Percentiles rank a stretch among this genome's conserved stretches.
These are phyloP conservation scores for Puccinia novopanici DNA, from an alignment of 1,284 basidiomycete genomes.

Conservation along the genomic window DNA sequence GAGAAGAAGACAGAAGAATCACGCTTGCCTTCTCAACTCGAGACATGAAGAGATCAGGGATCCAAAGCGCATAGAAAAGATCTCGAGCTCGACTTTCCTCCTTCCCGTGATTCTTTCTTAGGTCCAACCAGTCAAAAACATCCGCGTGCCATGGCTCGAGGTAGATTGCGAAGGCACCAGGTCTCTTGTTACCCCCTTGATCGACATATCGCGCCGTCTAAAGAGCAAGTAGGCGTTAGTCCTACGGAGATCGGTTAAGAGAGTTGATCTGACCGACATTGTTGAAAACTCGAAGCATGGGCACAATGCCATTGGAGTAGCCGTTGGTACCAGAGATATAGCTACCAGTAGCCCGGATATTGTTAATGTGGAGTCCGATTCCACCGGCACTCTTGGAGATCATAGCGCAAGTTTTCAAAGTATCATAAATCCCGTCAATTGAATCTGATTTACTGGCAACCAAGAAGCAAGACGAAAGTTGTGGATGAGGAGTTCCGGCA, in stretches of 20 bases:
- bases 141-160: slow-evolving; percentile 98
- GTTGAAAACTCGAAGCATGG: slow-evolving; percentile 98
- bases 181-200: slow-evolving; percentile 99
- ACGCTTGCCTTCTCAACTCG: slow-evolving; percentile 64
- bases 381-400: slow-evolving; percentile 99
- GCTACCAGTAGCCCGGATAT: slow-evolving; percentile 89
- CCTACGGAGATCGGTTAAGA: neutral
- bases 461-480: slow-evolving; percentile 96
- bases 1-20: neutral
- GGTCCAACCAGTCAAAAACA: slow-evolving; percentile 94
- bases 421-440: slow-evolving; percentile 99
- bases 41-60: slow-evolving; percentile 81
- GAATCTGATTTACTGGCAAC: slow-evolving; percentile 98
- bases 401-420: slow-evolving; percentile 96
- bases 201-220: slow-evolving; percentile 94
- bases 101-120: slow-evolving; percentile 99
- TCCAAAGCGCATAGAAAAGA: slow-evolving; percentile 98
- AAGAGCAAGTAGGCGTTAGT: neutral
- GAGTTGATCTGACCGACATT: slow-evolving; percentile 61
- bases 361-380: slow-evolving; percentile 94
- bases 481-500: slow-evolving; percentile 91
- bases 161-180: slow-evolving; percentile 97
- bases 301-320: slow-evolving; percentile 97
- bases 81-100: slow-evolving; percentile 96
- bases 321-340: slow-evolving; percentile 95